Percentiles rank a stretch among this genome's conserved stretches.
Evolutionary conservation across 805 yeast species (phyloP).

Genomic region (Saccharomycopsis fodiens): DNA sequence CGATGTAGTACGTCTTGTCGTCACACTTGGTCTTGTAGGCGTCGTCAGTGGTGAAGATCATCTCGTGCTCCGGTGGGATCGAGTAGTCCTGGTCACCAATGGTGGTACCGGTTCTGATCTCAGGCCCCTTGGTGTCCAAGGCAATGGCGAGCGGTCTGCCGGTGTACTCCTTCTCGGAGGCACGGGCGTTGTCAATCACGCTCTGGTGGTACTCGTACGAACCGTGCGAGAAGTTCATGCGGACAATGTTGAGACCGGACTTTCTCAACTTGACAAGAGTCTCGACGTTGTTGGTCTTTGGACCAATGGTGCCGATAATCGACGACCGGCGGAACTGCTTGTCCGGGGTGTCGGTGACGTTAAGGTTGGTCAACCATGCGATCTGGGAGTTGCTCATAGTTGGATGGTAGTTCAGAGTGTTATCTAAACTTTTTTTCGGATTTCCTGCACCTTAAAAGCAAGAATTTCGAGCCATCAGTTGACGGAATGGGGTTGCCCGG

Average conservation of each 20-base stretch:
- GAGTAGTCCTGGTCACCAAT: conserved; percentile 72
- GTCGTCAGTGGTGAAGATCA: conserved; percentile 90
- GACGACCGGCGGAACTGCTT: conserved; percentile 85
- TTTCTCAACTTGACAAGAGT: conserved; percentile 79
- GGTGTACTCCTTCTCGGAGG: conserved; percentile 80
- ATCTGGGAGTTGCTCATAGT: conserved; percentile 36
- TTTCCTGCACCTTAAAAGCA: background rate
- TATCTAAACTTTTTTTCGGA: too few relatives aligned
- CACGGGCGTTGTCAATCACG: conserved; percentile 93
- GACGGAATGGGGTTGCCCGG: background rate
- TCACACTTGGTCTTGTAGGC: conserved; percentile 63
- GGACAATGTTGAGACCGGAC: conserved; percentile 95
- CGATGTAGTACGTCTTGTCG: conserved; percentile 79
- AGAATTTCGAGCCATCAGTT: background rate
- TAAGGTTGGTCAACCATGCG: conserved; percentile 78
- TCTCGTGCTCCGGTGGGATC: conserved; percentile 77
- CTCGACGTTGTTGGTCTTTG: conserved; percentile 90
- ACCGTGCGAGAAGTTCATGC: conserved; percentile 99
- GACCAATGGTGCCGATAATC: conserved; percentile 98
- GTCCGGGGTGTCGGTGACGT: conserved; percentile 68
- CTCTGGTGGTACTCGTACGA: conserved; percentile 95
- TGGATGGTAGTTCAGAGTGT: too few relatives aligned
- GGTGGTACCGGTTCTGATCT: conserved; percentile 98
- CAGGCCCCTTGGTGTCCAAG: conserved; percentile 98
- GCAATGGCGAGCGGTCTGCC: conserved; percentile 99